Evolutionary conservation across 169 alveolate genomes (phyloP), one percentile per base, ranked within the genome.

Genomic region (Cryptosporidium viatorum): DNA sequence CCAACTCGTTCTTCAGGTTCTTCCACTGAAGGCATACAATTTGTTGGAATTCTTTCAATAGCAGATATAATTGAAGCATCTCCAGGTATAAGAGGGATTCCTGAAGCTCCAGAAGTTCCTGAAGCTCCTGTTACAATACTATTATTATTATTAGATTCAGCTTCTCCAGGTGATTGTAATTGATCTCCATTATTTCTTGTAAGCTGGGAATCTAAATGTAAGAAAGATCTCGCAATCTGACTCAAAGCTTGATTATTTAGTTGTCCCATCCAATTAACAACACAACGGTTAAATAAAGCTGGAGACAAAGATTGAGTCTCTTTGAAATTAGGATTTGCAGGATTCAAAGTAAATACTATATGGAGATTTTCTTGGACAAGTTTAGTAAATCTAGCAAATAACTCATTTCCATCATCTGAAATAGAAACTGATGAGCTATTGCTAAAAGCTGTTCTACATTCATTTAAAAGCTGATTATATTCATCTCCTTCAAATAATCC

Each of bases 271-370:
- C 99, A 98, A 93, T 98, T 99, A 74, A 98, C 97, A 62, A 98
- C 99, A 87, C 99, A 98, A 71, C 99, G 95, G 91, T 98, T 98
- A 93, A 97, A 98, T 71, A 97, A 91, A 18, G 99, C 99, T 10
- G 99, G 99, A 0, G 99, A 97, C 31, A 98, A 94, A 26, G 99
- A 98, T 39, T 98, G 97, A 67, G 99, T 96, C 84, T 97, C 97
- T 71, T 97, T 92, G 95, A 98, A 98, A 91, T 97, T 99, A 0
- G 99, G 99, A 70, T 97, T 97, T 21, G 98, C 97, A 0, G 99
- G 99, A 92, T 98, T 98, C 99, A 98, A 97, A n/a, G 99, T 98
- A 92, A 98, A 98, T 58, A 98, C 99, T 29, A 98, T 99, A 91
- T 98, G 99, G 41, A 98, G 91, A 87, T 98, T 97, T 68, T 98